Percentiles rank a stretch among this genome's conserved stretches.
Evolutionary conservation across 768 basidiomycete species (phyloP).

Genomic region (Mrakia gelida): DNA sequence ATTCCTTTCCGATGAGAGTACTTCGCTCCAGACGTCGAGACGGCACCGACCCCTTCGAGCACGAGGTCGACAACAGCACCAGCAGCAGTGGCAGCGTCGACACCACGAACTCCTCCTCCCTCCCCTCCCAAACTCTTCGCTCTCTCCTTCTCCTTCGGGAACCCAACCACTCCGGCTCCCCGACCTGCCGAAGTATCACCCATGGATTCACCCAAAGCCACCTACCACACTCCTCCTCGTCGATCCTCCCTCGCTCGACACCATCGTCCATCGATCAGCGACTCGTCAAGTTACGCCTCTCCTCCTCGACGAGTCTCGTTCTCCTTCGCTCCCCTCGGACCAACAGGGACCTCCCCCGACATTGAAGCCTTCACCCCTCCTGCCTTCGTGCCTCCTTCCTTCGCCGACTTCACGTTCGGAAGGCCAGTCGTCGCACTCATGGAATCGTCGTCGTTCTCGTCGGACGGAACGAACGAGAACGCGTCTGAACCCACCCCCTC

Average conservation of each 20-base stretch:
- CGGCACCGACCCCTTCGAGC: background rate
- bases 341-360: background rate
- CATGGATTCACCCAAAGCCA: too few species aligned
- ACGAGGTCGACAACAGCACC: too few species aligned
- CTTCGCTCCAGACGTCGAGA: too few species aligned
- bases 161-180: background rate
- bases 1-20: background rate
- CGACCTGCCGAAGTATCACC: too few species aligned
- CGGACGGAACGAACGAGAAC: background rate
- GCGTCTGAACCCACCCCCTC: background rate
- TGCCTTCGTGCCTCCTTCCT: background rate
- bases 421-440: background rate
- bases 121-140: background rate
- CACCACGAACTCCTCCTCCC: background rate
- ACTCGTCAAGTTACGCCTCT: background rate
- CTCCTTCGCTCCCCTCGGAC: background rate
- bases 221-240: background rate
- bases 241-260: background rate
- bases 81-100: background rate
- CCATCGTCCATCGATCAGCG: background rate
- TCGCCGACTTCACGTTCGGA: background rate
- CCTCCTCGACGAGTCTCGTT: background rate
- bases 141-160: background rate
- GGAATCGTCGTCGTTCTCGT: background rate
- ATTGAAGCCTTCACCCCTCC: background rate